phyloP scores from a whole-genome alignment of 495 filamentous ascomycete genomes.

The Neurospora africana region DNA sequence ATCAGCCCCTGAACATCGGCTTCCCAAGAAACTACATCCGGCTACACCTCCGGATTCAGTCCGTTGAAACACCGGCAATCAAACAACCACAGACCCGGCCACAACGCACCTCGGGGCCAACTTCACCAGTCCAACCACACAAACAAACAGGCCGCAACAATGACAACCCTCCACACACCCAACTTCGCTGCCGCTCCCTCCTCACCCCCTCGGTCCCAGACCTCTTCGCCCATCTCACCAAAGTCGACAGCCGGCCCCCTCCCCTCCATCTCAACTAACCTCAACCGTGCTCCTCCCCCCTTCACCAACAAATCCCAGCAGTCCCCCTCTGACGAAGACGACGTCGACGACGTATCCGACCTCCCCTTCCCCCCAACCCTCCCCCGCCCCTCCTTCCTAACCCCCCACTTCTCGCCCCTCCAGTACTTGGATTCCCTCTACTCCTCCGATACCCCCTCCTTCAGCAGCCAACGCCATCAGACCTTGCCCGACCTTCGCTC shows the following conservation, averaged over 20 bases:
- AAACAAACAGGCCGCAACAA: background rate
- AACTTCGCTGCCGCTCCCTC: conserved; percentile 15
- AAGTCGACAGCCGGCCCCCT: conserved; percentile 9
- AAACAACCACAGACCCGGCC: background rate
- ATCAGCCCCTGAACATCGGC: background rate
- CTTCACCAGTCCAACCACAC: too few relatives aligned
- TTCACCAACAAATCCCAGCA: conserved; percentile 19
- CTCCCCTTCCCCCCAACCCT: conserved; percentile 80
- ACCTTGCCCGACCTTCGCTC: conserved; percentile 87
- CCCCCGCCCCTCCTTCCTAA: conserved; percentile 60
- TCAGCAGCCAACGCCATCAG: conserved; percentile 51
- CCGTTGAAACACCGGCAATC: background rate
- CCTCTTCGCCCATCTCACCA: conserved; percentile 21
- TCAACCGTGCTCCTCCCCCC: conserved; percentile 26
- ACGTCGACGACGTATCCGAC: conserved; percentile 46
- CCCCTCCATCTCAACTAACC: conserved; percentile 24
- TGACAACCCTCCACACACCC: background rate
- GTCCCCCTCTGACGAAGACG: conserved; percentile 31
- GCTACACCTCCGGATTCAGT: background rate
- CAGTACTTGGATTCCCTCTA: conserved; percentile 47
- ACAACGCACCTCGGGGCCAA: too few relatives aligned
- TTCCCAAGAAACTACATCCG: background rate
- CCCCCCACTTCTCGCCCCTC: conserved; percentile 67
- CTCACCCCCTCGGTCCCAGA: conserved; percentile 20
- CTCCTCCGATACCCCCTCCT: background rate